phyloP scores from a whole-genome alignment of 805 yeast genomes.

The Myxozyma geophila region DNA sequence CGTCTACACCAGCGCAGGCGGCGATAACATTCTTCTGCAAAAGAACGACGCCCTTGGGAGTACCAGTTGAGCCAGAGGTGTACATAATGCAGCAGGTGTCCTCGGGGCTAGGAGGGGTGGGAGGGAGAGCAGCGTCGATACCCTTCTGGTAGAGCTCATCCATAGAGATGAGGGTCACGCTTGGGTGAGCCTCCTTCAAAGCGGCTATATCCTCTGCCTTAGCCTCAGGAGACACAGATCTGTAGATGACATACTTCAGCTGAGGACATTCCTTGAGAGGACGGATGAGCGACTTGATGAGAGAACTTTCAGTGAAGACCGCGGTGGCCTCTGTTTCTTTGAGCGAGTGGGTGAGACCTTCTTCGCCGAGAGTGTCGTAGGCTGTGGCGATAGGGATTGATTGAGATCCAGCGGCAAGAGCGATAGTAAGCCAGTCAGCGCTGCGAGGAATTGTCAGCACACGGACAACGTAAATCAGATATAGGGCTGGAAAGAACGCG shows the following conservation, averaged over 20 bases:
- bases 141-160: slow-evolving; percentile 69
- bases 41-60: slow-evolving; percentile 81
- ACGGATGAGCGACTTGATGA: slow-evolving; percentile 66
- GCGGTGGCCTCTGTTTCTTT: slow-evolving; percentile 78
- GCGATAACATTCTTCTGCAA: slow-evolving; percentile 72
- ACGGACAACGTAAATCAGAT: background rate
- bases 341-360: slow-evolving; percentile 75
- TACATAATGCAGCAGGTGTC: slow-evolving; percentile 80
- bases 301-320: slow-evolving; percentile 80
- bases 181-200: slow-evolving; percentile 73
- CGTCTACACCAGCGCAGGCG: slow-evolving; percentile 82
- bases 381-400: slow-evolving; percentile 90
- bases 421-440: slow-evolving; percentile 33
- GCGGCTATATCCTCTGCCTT: slow-evolving; percentile 56
- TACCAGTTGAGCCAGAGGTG: slow-evolving; percentile 85
- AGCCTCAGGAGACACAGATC: slow-evolving; percentile 52
- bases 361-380: slow-evolving; percentile 91
- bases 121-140: slow-evolving; percentile 50
- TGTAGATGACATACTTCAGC: slow-evolving; percentile 72
- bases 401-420: slow-evolving; percentile 67
- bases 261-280: slow-evolving; percentile 69
- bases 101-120: slow-evolving; percentile 56
- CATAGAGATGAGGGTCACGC: slow-evolving; percentile 65
- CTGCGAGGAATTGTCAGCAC: slow-evolving; percentile 10
- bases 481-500: background rate